A percentile compares a stretch with the other conserved stretches of the same genome.
Evolutionary conservation across 805 yeast species (phyloP).

Genomic region (Blastobotrys robertii): DNA sequence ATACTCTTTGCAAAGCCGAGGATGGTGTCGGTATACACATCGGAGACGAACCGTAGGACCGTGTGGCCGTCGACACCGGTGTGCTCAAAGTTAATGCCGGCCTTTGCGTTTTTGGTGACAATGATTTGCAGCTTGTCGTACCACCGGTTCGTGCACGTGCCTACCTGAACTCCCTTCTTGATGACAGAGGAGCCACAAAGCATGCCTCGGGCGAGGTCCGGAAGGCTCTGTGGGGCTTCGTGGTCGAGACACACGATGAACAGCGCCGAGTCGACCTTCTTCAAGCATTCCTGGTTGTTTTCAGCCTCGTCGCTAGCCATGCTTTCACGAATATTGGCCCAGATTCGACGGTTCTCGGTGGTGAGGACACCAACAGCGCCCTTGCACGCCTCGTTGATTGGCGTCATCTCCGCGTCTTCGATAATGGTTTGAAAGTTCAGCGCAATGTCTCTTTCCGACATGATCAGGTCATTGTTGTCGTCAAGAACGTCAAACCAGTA

Average conservation of each 20-base stretch:
- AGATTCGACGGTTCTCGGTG: slow-evolving; percentile 77
- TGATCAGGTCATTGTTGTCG: slow-evolving; percentile 54
- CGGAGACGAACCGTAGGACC: slow-evolving; percentile 76
- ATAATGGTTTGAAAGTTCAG: slow-evolving; percentile 68
- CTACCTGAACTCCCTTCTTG: slow-evolving; percentile 81
- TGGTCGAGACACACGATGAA: slow-evolving; percentile 81
- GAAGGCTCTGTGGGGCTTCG: slow-evolving; percentile 45
- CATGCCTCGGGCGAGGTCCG: slow-evolving; percentile 69
- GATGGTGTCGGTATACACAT: slow-evolving; percentile 85
- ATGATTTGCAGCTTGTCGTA: slow-evolving; percentile 86
- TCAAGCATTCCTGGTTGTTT: slow-evolving; percentile 58
- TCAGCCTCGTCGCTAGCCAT: slow-evolving; percentile 30
- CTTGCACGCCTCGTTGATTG: slow-evolving; percentile 52
- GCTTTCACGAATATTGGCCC: slow-evolving; percentile 67
- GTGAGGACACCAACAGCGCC: slow-evolving; percentile 84
- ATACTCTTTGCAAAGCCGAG: slow-evolving; percentile 77
- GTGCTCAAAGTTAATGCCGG: slow-evolving; percentile 86
- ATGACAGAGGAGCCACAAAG: slow-evolving; percentile 75
- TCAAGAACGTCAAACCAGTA: slow-evolving; percentile 94
- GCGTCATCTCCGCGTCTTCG: slow-evolving; percentile 50
- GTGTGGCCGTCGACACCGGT: slow-evolving; percentile 95
- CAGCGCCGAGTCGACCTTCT: slow-evolving; percentile 69
- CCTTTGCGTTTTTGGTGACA: slow-evolving; percentile 79
- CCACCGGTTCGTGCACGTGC: slow-evolving; percentile 93
- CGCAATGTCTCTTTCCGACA: slow-evolving; percentile 66